Percentiles rank a stretch among this genome's conserved stretches.
Evolutionary conservation across 495 filamentous ascomycete species (phyloP).

Genomic region (Penicillium pancosmium): DNA sequence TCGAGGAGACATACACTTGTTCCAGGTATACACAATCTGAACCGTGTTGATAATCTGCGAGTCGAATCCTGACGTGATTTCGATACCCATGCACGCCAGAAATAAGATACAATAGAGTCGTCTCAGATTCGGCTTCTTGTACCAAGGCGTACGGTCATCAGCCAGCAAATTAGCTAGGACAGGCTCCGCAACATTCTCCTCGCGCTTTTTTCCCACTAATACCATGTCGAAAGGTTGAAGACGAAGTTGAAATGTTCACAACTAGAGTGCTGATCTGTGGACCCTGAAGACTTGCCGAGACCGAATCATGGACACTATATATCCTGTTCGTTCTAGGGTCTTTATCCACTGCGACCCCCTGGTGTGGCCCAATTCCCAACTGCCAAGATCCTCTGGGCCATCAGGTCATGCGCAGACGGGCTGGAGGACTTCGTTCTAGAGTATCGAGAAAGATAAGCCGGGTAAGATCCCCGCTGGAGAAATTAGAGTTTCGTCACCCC

Average conservation of each 20-base stretch:
- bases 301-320: too few species aligned
- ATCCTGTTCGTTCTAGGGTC: background rate
- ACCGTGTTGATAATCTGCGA: constrained; percentile 72
- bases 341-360: background rate
- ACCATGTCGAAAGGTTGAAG: constrained; percentile 22
- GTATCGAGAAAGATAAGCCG: background rate
- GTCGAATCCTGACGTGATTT: constrained; percentile 74
- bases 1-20: constrained; percentile 46
- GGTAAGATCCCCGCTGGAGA: background rate
- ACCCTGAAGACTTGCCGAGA: background rate
- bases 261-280: background rate
- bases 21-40: constrained; percentile 62
- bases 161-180: constrained; percentile 27
- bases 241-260: background rate
- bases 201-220: constrained; percentile 29
- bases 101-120: constrained; percentile 63
- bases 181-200: constrained; percentile 36
- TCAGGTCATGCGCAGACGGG: background rate
- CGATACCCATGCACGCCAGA: constrained; percentile 69
- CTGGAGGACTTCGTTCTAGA: background rate
- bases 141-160: constrained; percentile 49
- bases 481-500: background rate
- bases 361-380: background rate
- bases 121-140: constrained; percentile 64
- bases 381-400: background rate